phyloP scores from a whole-genome alignment of 148 eudicot genomes.

The Rhododendron ovatum region DNA sequence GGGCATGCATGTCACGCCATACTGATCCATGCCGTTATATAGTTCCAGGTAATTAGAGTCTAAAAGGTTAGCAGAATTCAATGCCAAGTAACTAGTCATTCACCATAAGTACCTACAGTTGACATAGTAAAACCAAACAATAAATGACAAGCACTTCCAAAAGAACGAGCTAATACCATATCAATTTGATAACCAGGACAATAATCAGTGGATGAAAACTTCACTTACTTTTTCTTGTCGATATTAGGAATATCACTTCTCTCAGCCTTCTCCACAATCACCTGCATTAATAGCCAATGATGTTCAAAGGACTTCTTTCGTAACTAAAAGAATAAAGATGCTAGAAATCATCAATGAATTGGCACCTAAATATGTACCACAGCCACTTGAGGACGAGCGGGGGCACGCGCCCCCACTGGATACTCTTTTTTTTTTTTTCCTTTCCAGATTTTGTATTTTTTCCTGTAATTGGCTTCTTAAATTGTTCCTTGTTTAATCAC shows the following conservation, averaged over 20 bases:
- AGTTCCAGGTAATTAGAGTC: background rate
- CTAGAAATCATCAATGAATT: background rate
- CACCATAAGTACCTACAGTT: background rate
- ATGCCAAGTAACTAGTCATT: background rate
- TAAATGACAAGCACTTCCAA: background rate
- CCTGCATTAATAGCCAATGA: constrained; percentile 20
- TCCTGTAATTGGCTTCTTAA: too few relatives aligned
- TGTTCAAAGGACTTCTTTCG: background rate
- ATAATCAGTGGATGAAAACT: background rate
- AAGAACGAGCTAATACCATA: background rate
- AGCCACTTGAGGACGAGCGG: too few relatives aligned
- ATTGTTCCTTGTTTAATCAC: too few relatives aligned
- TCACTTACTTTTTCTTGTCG: constrained; percentile 63
- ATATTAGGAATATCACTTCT: constrained; percentile 69
- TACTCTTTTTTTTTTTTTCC: too few relatives aligned
- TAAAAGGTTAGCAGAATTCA: background rate
- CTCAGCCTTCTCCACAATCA: constrained; percentile 73
- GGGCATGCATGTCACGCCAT: background rate
- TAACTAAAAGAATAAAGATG: background rate
- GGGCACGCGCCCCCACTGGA: too few relatives aligned
- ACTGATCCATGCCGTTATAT: background rate
- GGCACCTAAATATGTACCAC: background rate
- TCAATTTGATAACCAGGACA: background rate
- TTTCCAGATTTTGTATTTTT: too few relatives aligned
- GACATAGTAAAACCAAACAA: background rate